phyloP scores from a whole-genome alignment of 768 basidiomycete species.

The Panellus pusillus region DNA sequence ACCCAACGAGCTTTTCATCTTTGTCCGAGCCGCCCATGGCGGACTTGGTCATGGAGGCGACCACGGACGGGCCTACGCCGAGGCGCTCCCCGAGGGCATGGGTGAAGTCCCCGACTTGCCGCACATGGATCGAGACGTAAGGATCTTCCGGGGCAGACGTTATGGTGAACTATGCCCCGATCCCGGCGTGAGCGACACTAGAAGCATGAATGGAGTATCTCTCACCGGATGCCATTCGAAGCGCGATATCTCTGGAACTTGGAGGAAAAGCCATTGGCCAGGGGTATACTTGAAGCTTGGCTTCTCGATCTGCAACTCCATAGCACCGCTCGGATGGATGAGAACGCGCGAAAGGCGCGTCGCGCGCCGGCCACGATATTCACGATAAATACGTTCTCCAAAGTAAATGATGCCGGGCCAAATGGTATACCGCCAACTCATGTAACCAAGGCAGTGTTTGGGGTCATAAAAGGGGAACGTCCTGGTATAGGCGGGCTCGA shows the following conservation, averaged over 20 bases:
- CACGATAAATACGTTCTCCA: conserved; percentile 81
- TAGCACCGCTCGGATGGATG: conserved; percentile 89
- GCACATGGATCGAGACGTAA: conserved; percentile 88
- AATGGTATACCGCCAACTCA: conserved; percentile 69
- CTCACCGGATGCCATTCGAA: conserved; percentile 94
- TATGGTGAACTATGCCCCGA: conserved; percentile 73
- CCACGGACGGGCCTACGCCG: conserved; percentile 74
- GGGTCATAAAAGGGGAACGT: conserved; percentile 87
- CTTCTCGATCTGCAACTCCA: conserved; percentile 92
- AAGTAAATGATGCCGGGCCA: conserved; percentile 93
- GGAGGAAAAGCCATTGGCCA: conserved; percentile 90
- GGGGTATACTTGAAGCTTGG: conserved; percentile 89
- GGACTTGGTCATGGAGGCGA: conserved; percentile 75
- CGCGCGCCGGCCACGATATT: conserved; percentile 73
- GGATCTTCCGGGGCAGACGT: conserved; percentile 94
- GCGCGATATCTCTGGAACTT: conserved; percentile 80
- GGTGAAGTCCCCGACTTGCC: conserved; percentile 91
- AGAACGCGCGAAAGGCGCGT: conserved; percentile 85
- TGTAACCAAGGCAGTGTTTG: conserved; percentile 85
- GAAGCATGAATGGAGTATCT: conserved; percentile 16
- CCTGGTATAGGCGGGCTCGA: conserved; percentile 62
- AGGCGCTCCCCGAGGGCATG: conserved; percentile 81
- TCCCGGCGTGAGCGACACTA: neutral
- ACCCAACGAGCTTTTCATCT: conserved; percentile 45
- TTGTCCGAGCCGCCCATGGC: conserved; percentile 78